Evolutionary conservation across 2,329 filamentous ascomycete species (phyloP).

Genomic region (Nigrograna mackinnonii): DNA sequence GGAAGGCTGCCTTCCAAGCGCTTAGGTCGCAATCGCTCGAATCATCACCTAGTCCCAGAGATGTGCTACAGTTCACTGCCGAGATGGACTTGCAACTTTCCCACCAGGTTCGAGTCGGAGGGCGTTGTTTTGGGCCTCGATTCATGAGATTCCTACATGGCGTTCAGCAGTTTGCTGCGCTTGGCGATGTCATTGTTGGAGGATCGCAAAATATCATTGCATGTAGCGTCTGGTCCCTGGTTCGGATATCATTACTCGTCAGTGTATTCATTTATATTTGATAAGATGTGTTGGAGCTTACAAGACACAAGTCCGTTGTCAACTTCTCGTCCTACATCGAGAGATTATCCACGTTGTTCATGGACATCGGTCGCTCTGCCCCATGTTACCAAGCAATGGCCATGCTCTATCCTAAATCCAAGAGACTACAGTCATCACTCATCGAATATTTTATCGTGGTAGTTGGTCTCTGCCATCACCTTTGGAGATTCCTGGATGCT

Average conservation of each 20-base stretch:
- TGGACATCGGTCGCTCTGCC: conserved; percentile 44
- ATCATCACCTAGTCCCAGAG: not conserved
- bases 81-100: not conserved
- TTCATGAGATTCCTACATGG: conserved; percentile 46
- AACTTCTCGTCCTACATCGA: conserved; percentile 42
- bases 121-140: conserved; percentile 29
- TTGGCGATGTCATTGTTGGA: conserved; percentile 48
- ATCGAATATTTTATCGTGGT: conserved; percentile 48
- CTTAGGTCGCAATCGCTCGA: not conserved
- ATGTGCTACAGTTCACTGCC: not conserved
- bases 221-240: conserved; percentile 50
- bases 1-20: conserved; percentile 7
- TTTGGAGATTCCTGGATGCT: conserved; percentile 36
- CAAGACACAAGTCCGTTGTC: conserved; percentile 28
- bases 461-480: conserved; percentile 42
- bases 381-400: conserved; percentile 46
- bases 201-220: conserved; percentile 51
- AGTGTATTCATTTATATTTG: conserved; percentile 15
- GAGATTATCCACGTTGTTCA: conserved; percentile 44
- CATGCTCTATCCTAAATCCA: conserved; percentile 45
- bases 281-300: not conserved
- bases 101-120: too few relatives aligned
- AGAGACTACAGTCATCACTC: conserved; percentile 37
- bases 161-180: conserved; percentile 48
- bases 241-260: conserved; percentile 48